Evolutionary conservation across 768 basidiomycete genomes (phyloP).

Genomic region (Tubosaeta sp.): DNA sequence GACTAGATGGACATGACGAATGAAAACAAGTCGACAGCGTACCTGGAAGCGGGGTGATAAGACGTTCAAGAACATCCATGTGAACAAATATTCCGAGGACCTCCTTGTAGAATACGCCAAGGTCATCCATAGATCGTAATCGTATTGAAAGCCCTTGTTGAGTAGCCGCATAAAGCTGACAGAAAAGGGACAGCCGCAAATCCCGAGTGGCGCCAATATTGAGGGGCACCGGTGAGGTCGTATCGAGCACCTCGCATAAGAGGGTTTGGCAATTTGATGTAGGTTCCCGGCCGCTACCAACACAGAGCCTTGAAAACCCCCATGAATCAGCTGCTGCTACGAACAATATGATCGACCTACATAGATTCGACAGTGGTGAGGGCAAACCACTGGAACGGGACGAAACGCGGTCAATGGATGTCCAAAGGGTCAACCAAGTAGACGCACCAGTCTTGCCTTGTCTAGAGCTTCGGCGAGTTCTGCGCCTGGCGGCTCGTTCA

Average conservation of each 20-base stretch:
- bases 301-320: constrained; percentile 32
- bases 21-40: constrained; percentile 8
- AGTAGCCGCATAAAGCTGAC: constrained; percentile 33
- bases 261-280: constrained; percentile 33
- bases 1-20: neutral
- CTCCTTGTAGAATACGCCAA: constrained; percentile 33
- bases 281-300: constrained; percentile 40
- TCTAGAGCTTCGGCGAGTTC: constrained; percentile 33
- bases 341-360: constrained; percentile 18
- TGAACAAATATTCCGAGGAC: constrained; percentile 29
- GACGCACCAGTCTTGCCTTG: constrained; percentile 37
- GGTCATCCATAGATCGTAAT: constrained; percentile 22
- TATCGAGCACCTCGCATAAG: constrained; percentile 29
- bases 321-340: neutral
- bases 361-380: constrained; percentile 38
- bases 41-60: constrained; percentile 38
- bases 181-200: constrained; percentile 34
- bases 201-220: constrained; percentile 28
- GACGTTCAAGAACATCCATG: constrained; percentile 35
- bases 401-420: constrained; percentile 13
- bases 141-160: constrained; percentile 31
- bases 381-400: constrained; percentile 34
- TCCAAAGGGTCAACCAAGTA: constrained; percentile 2
- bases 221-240: constrained; percentile 20
- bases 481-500: constrained; percentile 20